A percentile compares a stretch with the other conserved stretches of the same genome.
Conservation (phyloP, 495 filamentous ascomycete genomes). For the Daldinia concentrica region DNA sequence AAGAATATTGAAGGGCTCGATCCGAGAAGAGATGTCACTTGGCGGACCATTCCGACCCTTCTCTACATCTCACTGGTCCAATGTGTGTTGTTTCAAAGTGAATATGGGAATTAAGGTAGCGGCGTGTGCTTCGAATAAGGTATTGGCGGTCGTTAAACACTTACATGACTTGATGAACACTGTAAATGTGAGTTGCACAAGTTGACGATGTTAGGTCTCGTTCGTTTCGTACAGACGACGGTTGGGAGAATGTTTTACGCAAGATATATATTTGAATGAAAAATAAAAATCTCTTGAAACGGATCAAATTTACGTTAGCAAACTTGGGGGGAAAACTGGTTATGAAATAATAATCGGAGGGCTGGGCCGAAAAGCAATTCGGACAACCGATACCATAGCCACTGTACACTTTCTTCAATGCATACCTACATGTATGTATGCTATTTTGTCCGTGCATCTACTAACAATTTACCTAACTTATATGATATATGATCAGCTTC, state of each 20-base stretch:
- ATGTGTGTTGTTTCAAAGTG: constrained; percentile 44
- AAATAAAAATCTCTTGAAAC: constrained; percentile 1
- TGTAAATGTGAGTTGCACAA: constrained; percentile 17
- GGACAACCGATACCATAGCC: constrained; percentile 4
- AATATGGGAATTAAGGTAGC: constrained; percentile 40
- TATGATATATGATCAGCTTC: constrained; percentile 27
- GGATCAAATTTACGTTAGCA: constrained; percentile 1
- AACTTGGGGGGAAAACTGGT: constrained; percentile 13
- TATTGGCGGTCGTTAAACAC: constrained; percentile 7
- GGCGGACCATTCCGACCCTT: constrained; percentile 12
- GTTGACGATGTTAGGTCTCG: constrained; percentile 14
- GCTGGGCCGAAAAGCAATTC: constrained; percentile 17
- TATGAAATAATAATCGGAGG: constrained; percentile 31
- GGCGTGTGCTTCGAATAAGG: constrained; percentile 29
- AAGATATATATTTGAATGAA: not conserved
- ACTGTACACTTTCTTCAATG: constrained; percentile 7
- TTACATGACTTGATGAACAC: not conserved
- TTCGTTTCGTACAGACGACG: constrained; percentile 8
- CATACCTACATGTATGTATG: not conserved
- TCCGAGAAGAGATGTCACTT: constrained; percentile 6
- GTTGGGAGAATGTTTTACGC: not conserved
- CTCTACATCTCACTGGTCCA: not conserved
- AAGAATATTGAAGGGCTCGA: constrained; percentile 7
- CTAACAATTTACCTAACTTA: constrained; percentile 6
- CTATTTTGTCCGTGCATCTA: constrained; percentile 25